Base-by-base conservation (phyloP, 495 filamentous ascomycete genomes). In the Pyrenula aspistea region DNA sequence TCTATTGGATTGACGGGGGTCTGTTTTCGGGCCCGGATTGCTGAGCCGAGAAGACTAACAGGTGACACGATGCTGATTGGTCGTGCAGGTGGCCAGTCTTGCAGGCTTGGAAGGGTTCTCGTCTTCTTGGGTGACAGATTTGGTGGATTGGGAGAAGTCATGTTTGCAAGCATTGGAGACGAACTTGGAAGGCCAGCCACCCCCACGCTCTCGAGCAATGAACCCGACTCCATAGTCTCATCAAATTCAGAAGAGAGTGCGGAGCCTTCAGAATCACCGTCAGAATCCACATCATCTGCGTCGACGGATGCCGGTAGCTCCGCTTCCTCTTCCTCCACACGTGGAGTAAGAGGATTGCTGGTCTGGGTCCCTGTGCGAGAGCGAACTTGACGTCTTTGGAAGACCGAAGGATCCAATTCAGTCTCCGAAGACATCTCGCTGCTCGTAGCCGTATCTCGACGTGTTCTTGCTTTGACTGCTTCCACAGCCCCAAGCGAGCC, bases 391-490 rank as follows among this genome's bases (percentile, higher is more conserved):
- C 68, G 82, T 63, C 70, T 75, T 69, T 69, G 86, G 73, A 83
- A 86, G 2, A 78, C 73, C 11, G 83, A 82, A 1, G 83, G 72
- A 48, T 90, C 88, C 47, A 90, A 74, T 58, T 93, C 90, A 62
- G 92, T 91, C 60, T 95, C 90, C 0, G 90, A 94, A 1, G 89
- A 95, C 59, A 96, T 79, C 54, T 96, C 91, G 67, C 89, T 94
- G 67, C 90, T 95, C 1, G 91, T 94, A 10, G 88, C 85, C 0
- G 91, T 96, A 66, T 94, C 91, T 59, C 89, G 74, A 53, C 91
- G 79, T 2, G 84, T 80, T 2, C 89, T 77, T 66, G 85, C 83
- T 67, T 88, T 89, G 12, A 86, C 77, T 10, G 79, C 79, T 60
- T 91, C 85, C 15, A 89, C 76, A 1, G 85, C 83, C 2, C 87